Percentiles rank a stretch among this genome's conserved stretches.
Conservation (phyloP, 208 protist species). For the Kentomonas sorsogonicus region DNA sequence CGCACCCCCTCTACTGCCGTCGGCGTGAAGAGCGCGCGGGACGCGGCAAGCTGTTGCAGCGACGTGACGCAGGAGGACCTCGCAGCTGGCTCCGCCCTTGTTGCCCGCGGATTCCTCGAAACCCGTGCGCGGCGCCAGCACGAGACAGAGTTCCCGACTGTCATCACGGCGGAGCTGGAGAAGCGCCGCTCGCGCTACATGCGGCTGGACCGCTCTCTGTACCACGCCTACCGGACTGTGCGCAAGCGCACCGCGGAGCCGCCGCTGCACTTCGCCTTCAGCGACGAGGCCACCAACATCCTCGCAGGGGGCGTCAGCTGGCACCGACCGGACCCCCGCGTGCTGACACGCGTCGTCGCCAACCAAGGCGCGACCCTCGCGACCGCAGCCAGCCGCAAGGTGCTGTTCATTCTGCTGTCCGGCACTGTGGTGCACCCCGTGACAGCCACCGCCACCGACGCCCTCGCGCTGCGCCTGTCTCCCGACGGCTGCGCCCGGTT, state of each 20-base stretch:
- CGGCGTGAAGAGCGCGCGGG: no score
- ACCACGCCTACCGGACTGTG: slow-evolving; percentile 36
- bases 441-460: background rate
- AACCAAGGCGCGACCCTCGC: slow-evolving; percentile 23
- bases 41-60: no score
- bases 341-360: slow-evolving; percentile 70
- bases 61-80: no score
- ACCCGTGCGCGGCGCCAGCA: no score
- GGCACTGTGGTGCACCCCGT: slow-evolving; percentile 31
- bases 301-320: slow-evolving; percentile 31
- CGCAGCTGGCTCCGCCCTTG: no score
- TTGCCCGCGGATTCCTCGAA: no score
- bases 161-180: no score
- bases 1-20: no score
- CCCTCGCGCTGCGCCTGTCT: background rate
- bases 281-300: slow-evolving; percentile 8
- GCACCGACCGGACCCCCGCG: slow-evolving; percentile 48
- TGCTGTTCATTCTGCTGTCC: slow-evolving; percentile 72
- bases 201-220: no score
- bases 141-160: no score
- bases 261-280: slow-evolving; percentile 53
- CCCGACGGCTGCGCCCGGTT: background rate
- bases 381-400: slow-evolving; percentile 45
- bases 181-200: slow-evolving; percentile 16
- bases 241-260: slow-evolving; percentile 21